A percentile compares a stretch with the other conserved stretches of the same genome.
Evolutionary conservation across 2,329 filamentous ascomycete species (phyloP).

Genomic region (Stachybotrys echinatus): DNA sequence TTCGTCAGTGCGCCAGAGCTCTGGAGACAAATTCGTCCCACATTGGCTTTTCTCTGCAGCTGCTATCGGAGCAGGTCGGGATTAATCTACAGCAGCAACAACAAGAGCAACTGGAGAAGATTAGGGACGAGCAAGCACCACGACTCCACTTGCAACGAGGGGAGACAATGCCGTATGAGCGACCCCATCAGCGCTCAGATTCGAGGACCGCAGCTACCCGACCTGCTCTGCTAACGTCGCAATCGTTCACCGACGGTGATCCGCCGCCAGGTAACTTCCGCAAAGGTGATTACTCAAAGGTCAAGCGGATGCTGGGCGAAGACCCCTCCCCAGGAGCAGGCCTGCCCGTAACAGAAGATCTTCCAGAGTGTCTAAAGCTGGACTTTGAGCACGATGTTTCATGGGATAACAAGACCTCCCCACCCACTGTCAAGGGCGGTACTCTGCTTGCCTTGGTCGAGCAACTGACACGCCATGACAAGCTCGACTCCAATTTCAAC

Average conservation of each 20-base stretch:
- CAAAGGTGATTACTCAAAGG: conserved; percentile 58
- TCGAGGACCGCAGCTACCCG: conserved; percentile 41
- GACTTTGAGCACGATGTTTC: conserved; percentile 86
- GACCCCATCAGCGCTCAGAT: conserved; percentile 50
- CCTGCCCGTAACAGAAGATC: conserved; percentile 61
- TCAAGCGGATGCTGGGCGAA: conserved; percentile 62
- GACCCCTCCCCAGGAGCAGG: conserved; percentile 47
- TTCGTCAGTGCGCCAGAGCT: conserved; percentile 70
- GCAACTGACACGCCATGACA: conserved; percentile 92
- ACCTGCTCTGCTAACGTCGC: conserved; percentile 46
- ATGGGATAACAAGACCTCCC: conserved; percentile 77
- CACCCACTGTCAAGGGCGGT: conserved; percentile 78
- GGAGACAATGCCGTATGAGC: conserved; percentile 52
- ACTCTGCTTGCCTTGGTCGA: conserved; percentile 86
- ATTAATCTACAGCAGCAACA: conserved; percentile 45
- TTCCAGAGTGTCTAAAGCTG: conserved; percentile 76
- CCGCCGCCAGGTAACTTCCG: conserved; percentile 44
- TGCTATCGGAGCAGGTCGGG: conserved; percentile 77
- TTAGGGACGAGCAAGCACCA: conserved; percentile 40
- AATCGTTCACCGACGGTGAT: conserved; percentile 63
- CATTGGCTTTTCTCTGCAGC: conserved; percentile 79
- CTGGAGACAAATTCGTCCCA: conserved; percentile 84
- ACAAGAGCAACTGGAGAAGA: conserved; percentile 27
- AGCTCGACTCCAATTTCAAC: conserved; percentile 91
- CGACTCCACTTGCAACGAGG: conserved; percentile 51